Base-by-base conservation (phyloP, 1,284 basidiomycete genomes). In the Fereydounia khargensis region DNA sequence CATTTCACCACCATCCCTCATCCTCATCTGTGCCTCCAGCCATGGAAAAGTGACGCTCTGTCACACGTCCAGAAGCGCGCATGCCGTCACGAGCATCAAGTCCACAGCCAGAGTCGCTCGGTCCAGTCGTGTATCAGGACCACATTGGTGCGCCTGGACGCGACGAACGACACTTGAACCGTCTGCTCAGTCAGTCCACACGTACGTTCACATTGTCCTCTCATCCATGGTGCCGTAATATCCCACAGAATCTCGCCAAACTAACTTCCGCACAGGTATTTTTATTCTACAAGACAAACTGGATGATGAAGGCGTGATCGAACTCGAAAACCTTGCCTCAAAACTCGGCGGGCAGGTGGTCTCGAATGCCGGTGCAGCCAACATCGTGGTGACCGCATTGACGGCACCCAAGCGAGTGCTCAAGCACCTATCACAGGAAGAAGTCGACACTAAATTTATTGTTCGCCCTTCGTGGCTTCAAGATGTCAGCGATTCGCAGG, bases 221-320 rank as follows among this genome's bases (percentile, higher is more conserved):
- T n/a, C n/a, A n/a, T n/a, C 8, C 37, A 25, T n/a, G 28, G 23
- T 13, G 37, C 24, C 16, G 28, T 25, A 25, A 16, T 17, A 6
- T 13, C 16, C 22, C 9, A 39, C 13, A 22, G 37, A 14, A 18
- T 27, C 6, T 18, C 28, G 22, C 28, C 37, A 13, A 51, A 60
- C 24, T 60, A n/a, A n/a, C n/a, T n/a, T n/a, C n/a, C n/a, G 51
- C 6, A 60, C 52, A 3, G 43, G 57, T 6, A 20, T 61, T 2
- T 52, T 56, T n/a, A 23, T 61, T 9, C 43, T 61, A 2, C 41
- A 39, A 1, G 58, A 61, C 44, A 61, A 61, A 39, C 21, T 56
- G n/a, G 47, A 48, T 2, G 14, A 28, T 3, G n/a, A 18, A 0
- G 33, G 17, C 0, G 49, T 37, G 1, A 23, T 17, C 13, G 3